A percentile compares a stretch with the other conserved stretches of the same genome.
Evolutionary conservation across 768 basidiomycete genomes (phyloP).

Genomic region (Suillus tomentosus): DNA sequence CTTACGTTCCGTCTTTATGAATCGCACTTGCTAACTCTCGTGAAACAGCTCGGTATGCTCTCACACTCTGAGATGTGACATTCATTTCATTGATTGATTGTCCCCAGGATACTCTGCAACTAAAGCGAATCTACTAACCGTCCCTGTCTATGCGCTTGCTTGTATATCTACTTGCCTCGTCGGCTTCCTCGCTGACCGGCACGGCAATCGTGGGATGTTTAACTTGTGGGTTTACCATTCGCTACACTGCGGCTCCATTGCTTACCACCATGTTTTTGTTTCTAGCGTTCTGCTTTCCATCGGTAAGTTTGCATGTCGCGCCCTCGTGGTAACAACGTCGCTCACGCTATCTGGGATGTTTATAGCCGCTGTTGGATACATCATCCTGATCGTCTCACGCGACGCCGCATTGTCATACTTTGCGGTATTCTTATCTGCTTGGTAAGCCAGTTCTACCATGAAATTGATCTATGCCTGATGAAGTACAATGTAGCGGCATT

Average conservation of each 20-base stretch:
- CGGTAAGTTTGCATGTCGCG: conserved; percentile 21
- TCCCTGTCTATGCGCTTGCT: conserved; percentile 74
- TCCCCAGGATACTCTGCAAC: conserved; percentile 65
- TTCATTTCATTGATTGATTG: conserved; percentile 4
- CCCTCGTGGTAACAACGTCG: conserved; percentile 10
- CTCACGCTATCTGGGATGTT: conserved; percentile 11
- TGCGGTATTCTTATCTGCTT: conserved; percentile 70
- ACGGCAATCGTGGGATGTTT: conserved; percentile 59
- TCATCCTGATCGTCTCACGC: conserved; percentile 65
- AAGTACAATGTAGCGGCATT: conserved; percentile 52
- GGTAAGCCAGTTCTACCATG: conserved; percentile 39
- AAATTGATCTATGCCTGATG: neutral
- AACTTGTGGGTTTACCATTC: conserved; percentile 51
- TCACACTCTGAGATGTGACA: neutral
- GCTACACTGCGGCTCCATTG: conserved; percentile 20
- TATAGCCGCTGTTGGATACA: conserved; percentile 62
- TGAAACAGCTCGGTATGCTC: conserved; percentile 41
- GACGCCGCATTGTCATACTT: conserved; percentile 69
- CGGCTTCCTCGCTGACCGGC: conserved; percentile 63
- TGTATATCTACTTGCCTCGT: conserved; percentile 65
- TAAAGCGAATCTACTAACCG: conserved; percentile 72
- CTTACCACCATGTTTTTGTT: conserved; percentile 36
- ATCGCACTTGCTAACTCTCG: conserved; percentile 8
- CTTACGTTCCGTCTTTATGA: neutral
- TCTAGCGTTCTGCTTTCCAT: conserved; percentile 28